Evolutionary conservation across 2,329 filamentous ascomycete species (phyloP), one percentile per base, ranked within the genome.

Genomic region (Aspergillus sp.): DNA sequence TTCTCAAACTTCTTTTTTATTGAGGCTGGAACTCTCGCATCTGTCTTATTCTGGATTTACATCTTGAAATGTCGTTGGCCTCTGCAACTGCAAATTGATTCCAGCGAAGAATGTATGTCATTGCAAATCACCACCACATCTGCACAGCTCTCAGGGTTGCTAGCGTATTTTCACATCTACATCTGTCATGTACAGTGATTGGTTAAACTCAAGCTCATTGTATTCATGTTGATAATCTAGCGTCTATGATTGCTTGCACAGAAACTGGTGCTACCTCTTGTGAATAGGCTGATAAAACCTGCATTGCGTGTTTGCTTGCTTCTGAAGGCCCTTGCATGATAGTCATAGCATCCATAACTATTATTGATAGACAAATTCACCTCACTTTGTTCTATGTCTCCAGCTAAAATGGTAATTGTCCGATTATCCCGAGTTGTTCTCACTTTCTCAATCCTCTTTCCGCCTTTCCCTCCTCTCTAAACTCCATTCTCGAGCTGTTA

Each of bases 11-110:
- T 45, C 35, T 31, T 21, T 17, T 27, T 35, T 56, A 64, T 63
- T 53, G 58, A 62, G 60, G 61, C 61, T 63, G 61, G 61, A 49
- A 62, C 61, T 62, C 57, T 55, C 60, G 50, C 59, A 62, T 63
- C 43, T 61, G 35, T 53, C 37, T 24, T 56, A 39, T 52, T 39
- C 23, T 44, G 56, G 51, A 45, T 52, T 53, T n/a, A 44, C 33
- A 49, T 53, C 14, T 53, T 45, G 21, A 23, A 27, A 43, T 24
- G 31, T 35, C 17, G 17, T 53, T 52, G 23, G 43, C 24, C 41
- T 14, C 23, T 41, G 17, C 35, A 33, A 21, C 21, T 24, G 21
- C 37, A 48, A 11, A 27, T 31, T 33, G 33, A 39, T 35, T 52
- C 45, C 46, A 55, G 37, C 50, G 27, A 50, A 56, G 43, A 61